phyloP scores from a whole-genome alignment of 2,329 filamentous ascomycete genomes.

The Fusarium equiseti region DNA sequence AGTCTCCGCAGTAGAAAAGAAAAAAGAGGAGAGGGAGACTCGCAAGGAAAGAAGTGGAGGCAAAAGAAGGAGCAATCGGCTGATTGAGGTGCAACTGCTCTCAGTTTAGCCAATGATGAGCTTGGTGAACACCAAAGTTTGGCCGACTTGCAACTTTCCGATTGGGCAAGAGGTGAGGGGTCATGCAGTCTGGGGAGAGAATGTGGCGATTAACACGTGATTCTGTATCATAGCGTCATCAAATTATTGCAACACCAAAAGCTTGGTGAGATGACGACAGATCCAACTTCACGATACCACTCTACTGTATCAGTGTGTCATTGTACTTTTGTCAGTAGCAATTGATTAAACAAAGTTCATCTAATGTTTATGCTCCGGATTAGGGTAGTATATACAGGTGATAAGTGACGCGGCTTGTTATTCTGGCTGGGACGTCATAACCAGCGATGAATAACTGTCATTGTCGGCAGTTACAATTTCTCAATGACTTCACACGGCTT shows the following conservation, averaged over 20 bases:
- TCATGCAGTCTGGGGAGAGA: constrained; percentile 36
- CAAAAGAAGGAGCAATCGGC: constrained; percentile 43
- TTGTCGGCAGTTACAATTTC: neutral
- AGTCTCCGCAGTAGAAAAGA: constrained; percentile 32
- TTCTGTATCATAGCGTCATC: constrained; percentile 35
- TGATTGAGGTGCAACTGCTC: constrained; percentile 41
- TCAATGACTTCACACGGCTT: neutral
- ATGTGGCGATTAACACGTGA: constrained; percentile 46
- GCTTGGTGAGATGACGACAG: constrained; percentile 27
- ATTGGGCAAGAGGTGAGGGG: constrained; percentile 52
- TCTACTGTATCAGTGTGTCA: neutral
- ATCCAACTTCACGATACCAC: constrained; percentile 25
- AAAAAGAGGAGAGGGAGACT: constrained; percentile 33
- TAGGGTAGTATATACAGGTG: neutral
- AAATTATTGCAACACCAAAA: constrained; percentile 20
- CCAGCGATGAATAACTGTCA: neutral
- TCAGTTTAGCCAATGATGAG: constrained; percentile 40
- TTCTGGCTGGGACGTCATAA: neutral
- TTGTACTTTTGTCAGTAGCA: neutral
- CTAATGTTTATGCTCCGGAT: neutral
- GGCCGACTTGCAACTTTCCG: constrained; percentile 35
- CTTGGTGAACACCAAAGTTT: constrained; percentile 41
- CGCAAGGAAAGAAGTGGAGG: constrained; percentile 32
- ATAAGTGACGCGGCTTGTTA: neutral
- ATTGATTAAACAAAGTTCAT: neutral